Base-by-base conservation (phyloP, 108 stramenopile species). In the Fistulifera pelliculosa region DNA sequence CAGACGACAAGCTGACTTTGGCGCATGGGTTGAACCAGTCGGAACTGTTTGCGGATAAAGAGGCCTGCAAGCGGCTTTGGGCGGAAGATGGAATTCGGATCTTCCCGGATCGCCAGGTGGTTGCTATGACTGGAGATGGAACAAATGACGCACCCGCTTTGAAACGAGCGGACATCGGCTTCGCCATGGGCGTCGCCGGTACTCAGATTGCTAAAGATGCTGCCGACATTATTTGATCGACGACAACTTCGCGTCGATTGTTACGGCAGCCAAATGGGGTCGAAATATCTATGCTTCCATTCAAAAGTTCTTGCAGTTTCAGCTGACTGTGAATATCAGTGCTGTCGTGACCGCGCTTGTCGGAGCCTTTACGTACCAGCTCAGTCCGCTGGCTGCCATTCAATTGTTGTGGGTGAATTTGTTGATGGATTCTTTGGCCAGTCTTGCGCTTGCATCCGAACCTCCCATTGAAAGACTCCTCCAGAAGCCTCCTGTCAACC, bases 111-210 rank as follows among this genome's bases (percentile, higher is more conserved):
- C 73, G 85, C 0, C 93, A 94, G 66, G 96, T 99, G 0, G 87
- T 99, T 50, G 95, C 94, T 40, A 95, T 97, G 75, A 99, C 98
- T 0, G 98, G 98, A 44, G 98, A 99, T 69, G 98, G 98, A 31
- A 97, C 98, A 10, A 99, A 99, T 67, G 97, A 98, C 64, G 98
- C 98, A 16, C 98, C 96, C 17, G 96, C 98, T 0, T 76, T 99
- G 50, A 99, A 96, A 71, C 66, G 91, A 1, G 95, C 96, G n/a
- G 94, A 99, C 61, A 93, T 99, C 49, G 96, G 98, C 15, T 90
- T 99, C 63, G 89, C 94, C 23, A 99, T 99, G 96, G 96, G 96
- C 38, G 79, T 96, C 63, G 75, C 95, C 31, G 98, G 98, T 43
- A 99, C 97, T 23, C 87, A 99, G 70, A 94, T 97, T 43, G 98